Conservation (phyloP, 2,329 filamentous ascomycete genomes). For the Neopestalotiopsis sp. region DNA sequence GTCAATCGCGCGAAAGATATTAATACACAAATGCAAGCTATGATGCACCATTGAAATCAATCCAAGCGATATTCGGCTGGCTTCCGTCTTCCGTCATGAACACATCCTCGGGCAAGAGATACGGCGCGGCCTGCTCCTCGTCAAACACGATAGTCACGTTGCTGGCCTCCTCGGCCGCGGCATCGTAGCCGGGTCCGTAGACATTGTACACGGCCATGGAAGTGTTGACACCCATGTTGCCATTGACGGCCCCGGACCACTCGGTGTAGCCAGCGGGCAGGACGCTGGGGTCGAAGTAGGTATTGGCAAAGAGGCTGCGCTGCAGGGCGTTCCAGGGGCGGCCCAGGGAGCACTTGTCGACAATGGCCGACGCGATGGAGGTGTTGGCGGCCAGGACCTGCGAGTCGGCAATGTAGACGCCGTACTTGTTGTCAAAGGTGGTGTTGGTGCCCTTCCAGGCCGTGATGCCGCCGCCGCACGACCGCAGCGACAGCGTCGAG, state of each 20-base stretch:
- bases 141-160: conserved; percentile 52
- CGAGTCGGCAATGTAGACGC: conserved; percentile 66
- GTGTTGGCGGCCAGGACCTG: conserved; percentile 60
- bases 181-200: conserved; percentile 60
- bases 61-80: conserved; percentile 17
- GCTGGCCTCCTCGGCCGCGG: conserved; percentile 44
- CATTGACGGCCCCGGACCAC: conserved; percentile 49
- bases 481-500: conserved; percentile 59
- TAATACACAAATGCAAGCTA: background rate
- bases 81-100: conserved; percentile 15
- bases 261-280: conserved; percentile 58
- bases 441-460: conserved; percentile 73
- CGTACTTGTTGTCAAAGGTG: conserved; percentile 70
- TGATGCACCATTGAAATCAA: conserved; percentile 5
- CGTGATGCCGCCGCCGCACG: conserved; percentile 71
- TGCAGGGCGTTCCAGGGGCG: conserved; percentile 66
- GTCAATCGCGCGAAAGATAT: too few relatives aligned
- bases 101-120: conserved; percentile 10
- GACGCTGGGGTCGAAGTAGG: conserved; percentile 61
- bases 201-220: conserved; percentile 62
- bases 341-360: conserved; percentile 60
- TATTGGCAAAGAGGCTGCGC: conserved; percentile 61
- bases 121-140: conserved; percentile 29
- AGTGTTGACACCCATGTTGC: conserved; percentile 49
- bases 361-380: conserved; percentile 41